Conservation (phyloP, 2,329 filamentous ascomycete species). For the Arthrobotrys conoides region DNA sequence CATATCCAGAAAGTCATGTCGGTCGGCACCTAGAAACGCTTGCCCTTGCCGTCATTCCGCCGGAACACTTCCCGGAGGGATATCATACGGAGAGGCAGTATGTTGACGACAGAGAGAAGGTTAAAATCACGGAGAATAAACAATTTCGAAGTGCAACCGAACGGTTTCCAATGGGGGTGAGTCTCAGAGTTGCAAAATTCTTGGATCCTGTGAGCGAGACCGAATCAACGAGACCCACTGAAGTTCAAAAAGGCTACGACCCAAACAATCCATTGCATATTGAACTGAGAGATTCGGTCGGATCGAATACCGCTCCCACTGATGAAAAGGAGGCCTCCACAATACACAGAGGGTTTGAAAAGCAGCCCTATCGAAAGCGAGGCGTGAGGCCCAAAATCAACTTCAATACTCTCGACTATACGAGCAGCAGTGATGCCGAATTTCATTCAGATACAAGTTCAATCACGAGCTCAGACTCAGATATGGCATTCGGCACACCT, state of each 20-base stretch:
- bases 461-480: not conserved
- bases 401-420: not conserved
- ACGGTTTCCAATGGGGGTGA: not conserved
- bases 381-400: not conserved
- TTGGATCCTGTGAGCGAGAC: not conserved
- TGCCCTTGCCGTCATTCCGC: not conserved
- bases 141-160: not conserved
- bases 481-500: conserved; percentile 1
- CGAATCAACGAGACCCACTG: not conserved
- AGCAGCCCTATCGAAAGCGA: not conserved
- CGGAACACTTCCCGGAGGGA: not conserved
- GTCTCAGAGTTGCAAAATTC: too few relatives aligned
- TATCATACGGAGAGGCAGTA: not conserved
- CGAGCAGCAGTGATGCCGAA: not conserved
- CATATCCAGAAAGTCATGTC: not conserved
- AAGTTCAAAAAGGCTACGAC: not conserved
- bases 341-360: not conserved
- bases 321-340: too few relatives aligned
- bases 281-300: not conserved
- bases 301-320: not conserved
- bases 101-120: not conserved
- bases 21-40: not conserved
- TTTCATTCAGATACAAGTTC: not conserved
- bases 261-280: not conserved
- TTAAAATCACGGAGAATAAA: not conserved